Evolutionary conservation across 192 early-diverging fungal genomes (phyloP), one percentile per base, ranked within the genome.

Genomic region (Phlyctochytrium planicorne): DNA sequence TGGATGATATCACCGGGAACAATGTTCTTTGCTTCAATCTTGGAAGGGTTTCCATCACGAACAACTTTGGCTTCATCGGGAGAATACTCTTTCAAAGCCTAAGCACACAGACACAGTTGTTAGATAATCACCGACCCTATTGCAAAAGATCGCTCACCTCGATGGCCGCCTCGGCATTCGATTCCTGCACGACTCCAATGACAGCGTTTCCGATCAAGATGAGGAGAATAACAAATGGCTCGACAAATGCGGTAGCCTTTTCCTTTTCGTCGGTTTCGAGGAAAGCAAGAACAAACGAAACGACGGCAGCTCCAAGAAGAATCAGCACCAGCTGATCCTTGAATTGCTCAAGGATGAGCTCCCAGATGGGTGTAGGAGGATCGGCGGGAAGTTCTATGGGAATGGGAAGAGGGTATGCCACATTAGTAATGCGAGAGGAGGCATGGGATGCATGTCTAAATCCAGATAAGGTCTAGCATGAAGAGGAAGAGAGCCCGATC

Each of bases 321-420:
- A 99, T 99, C 35, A 98, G 81, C 29, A 99, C 97, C 35, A 99
- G 88, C 76, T 98, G 96, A 83, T 99, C 97, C 80, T 97, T 83
- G 80, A 99, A 98, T 81, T 99, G 97, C 77, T 95, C 96, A 56
- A 94, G 71, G 60, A 99, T 91, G 65, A 99, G 86, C 70, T 92
- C 79, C 90, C 91, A 95, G 2, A 98, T 77, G 16, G 97, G 94
- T 2, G 94, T 97, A 23, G 88, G 78, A 33, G 91, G 90, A 35
- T 97, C 94, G 47, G 92, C 88, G 59, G 96, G 93, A 34, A 99
- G 84, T 78, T 93, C 95, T 84, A 33, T 34, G 0, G 17, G 33
- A 2, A 30, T 50, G 25, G 27, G 55, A 56, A 30, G 1, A 65
- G 1, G 14, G 55, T 12, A 33, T n/a, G n/a, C n/a, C n/a, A n/a